Evolutionary conservation across 345 rosid species (phyloP).

Genomic region (Isatis tinctoria): DNA sequence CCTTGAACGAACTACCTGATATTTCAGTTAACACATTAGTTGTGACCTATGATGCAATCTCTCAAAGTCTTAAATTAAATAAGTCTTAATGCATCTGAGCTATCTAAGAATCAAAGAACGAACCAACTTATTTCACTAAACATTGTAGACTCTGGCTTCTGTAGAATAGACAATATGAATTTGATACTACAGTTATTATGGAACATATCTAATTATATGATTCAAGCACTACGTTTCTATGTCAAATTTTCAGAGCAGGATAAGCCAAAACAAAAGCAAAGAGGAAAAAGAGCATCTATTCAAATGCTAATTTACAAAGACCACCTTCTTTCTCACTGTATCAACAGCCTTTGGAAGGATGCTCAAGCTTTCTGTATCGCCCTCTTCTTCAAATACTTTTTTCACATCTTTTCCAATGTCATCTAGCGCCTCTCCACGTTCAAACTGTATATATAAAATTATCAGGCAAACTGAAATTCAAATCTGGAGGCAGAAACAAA

Average conservation of each 20-base stretch:
- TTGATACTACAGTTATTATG: neutral
- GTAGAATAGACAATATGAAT: neutral
- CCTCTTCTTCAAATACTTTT: conserved; percentile 66
- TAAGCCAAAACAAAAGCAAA: conserved; percentile 4
- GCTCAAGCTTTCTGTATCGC: conserved; percentile 78
- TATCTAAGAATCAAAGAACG: neutral
- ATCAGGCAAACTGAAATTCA: conserved; percentile 1
- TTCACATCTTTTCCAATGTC: conserved; percentile 68
- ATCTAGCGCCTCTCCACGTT: conserved; percentile 95
- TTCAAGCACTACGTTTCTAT: neutral
- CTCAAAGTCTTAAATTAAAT: neutral
- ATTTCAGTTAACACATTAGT: neutral
- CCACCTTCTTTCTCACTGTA: conserved; percentile 84
- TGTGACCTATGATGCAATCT: neutral
- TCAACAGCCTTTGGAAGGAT: conserved; percentile 81
- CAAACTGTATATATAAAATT: conserved; percentile 51
- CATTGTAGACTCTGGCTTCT: neutral
- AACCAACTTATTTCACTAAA: neutral
- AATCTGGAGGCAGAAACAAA: conserved; percentile 12
- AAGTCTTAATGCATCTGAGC: neutral
- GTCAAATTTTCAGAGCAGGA: neutral
- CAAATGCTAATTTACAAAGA: neutral
- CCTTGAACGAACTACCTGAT: conserved; percentile 85
- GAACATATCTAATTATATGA: neutral
- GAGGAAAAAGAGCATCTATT: neutral